Evolutionary conservation across 2,329 filamentous ascomycete species (phyloP).

Genomic region (Fusarium paranaense): DNA sequence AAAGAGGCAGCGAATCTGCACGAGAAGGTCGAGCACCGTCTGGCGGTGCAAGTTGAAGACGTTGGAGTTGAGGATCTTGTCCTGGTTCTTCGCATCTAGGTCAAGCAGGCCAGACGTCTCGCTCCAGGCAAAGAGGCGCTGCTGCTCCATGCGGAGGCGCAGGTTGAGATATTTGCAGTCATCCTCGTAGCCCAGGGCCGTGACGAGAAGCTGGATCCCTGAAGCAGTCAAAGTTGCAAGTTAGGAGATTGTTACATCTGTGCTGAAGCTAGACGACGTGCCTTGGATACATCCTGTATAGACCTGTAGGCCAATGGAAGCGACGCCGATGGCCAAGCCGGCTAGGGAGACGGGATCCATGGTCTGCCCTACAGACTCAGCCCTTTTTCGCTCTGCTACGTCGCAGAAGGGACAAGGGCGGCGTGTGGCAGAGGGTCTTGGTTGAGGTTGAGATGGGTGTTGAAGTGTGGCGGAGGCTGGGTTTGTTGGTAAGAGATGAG

Average conservation of each 20-base stretch:
- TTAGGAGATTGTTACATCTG: constrained; percentile 1
- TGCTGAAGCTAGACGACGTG: background rate
- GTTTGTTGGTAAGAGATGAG: constrained; percentile 1
- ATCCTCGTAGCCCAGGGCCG: constrained; percentile 60
- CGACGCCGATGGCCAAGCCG: constrained; percentile 58
- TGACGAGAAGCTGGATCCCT: constrained; percentile 62
- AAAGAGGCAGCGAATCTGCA: constrained; percentile 61
- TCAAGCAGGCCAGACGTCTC: constrained; percentile 62
- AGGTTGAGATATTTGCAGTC: constrained; percentile 62
- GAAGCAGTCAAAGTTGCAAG: background rate
- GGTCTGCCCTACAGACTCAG: background rate
- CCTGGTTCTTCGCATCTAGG: constrained; percentile 54
- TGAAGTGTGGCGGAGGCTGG: constrained; percentile 6
- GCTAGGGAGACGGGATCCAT: constrained; percentile 59
- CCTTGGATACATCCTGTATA: constrained; percentile 61
- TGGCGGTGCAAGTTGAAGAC: constrained; percentile 61
- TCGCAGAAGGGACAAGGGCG: background rate
- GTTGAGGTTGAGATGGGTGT: background rate
- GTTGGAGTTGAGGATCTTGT: constrained; percentile 59
- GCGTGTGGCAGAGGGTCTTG: background rate
- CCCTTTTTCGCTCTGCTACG: background rate
- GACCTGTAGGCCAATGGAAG: constrained; percentile 59
- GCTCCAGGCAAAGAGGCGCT: constrained; percentile 62
- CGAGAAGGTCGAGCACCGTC: constrained; percentile 60
- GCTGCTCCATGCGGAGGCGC: constrained; percentile 62